These are phyloP conservation scores for Coffea humblotiana DNA, from an alignment of 305 asterid genomes.

Conservation along the genomic window DNA sequence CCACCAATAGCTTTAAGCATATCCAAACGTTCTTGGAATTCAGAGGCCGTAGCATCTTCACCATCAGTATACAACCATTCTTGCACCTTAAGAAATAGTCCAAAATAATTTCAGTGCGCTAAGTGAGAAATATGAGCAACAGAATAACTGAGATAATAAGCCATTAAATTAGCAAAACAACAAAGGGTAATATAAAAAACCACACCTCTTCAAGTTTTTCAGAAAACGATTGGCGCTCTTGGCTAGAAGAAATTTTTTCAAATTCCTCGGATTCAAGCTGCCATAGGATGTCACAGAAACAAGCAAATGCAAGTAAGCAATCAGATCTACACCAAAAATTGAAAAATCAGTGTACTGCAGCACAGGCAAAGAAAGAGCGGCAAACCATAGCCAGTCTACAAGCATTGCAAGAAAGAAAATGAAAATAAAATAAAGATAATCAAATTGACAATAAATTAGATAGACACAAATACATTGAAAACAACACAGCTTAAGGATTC, in stretches of 20 bases:
- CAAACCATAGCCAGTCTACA: neutral
- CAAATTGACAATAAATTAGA: neutral
- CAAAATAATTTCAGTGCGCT: constrained; percentile 12
- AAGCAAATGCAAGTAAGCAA: constrained; percentile 23
- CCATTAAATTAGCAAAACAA: constrained; percentile 2
- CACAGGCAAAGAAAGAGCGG: neutral
- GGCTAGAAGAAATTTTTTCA: constrained; percentile 64
- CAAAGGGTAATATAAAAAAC: constrained; percentile 22
- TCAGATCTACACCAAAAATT: constrained; percentile 8
- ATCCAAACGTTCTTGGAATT: constrained; percentile 79
- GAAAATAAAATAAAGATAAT: constrained; percentile 5
- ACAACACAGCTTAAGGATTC: too few relatives aligned
- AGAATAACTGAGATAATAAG: constrained; percentile 11
- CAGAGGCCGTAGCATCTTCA: constrained; percentile 95
- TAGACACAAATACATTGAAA: too few relatives aligned
- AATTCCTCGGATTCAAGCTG: constrained; percentile 90
- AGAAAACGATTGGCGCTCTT: constrained; percentile 76
- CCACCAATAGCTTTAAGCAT: constrained; percentile 87
- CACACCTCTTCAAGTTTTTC: constrained; percentile 92
- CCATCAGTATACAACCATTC: constrained; percentile 99
- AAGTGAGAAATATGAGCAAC: constrained; percentile 14
- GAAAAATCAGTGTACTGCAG: neutral
- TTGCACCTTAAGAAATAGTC: constrained; percentile 63
- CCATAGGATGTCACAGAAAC: constrained; percentile 23
- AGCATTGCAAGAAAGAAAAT: constrained; percentile 12